Percentiles rank a stretch among this genome's conserved stretches.
Evolutionary conservation across 148 eudicot species (phyloP).

Genomic region (Fagopyrum tataricum): DNA sequence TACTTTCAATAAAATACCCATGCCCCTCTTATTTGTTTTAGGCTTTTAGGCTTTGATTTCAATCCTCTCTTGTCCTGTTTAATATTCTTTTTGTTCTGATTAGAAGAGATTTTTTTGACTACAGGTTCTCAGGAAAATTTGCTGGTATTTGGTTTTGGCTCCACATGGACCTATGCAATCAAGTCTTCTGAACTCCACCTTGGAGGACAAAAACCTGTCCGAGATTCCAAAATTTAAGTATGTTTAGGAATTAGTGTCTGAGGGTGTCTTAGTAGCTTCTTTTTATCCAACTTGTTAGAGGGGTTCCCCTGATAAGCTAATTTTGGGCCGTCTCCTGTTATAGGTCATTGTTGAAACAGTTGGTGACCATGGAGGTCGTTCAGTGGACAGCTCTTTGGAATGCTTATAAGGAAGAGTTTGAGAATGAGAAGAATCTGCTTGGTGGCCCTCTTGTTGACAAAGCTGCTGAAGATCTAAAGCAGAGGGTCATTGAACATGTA

Average conservation of each 20-base stretch:
- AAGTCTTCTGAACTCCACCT: conserved; percentile 80
- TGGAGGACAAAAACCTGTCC: conserved; percentile 89
- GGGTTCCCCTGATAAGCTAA: not conserved
- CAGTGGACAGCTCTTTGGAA: conserved; percentile 89
- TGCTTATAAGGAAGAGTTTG: conserved; percentile 74
- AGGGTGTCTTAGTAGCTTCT: not conserved
- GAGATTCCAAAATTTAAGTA: conserved; percentile 82
- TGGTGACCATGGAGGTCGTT: conserved; percentile 89
- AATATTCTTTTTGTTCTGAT: not conserved
- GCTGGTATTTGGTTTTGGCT: conserved; percentile 85
- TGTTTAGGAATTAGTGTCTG: conserved; percentile 8
- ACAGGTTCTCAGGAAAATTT: conserved; percentile 82
- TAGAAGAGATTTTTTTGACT: not conserved
- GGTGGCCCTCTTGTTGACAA: conserved; percentile 89
- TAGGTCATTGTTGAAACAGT: conserved; percentile 74
- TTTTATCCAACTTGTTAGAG: not conserved
- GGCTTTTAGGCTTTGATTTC: not conserved
- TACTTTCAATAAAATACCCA: not conserved
- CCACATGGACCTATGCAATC: conserved; percentile 97
- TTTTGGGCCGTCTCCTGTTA: conserved; percentile 6
- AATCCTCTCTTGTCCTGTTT: conserved; percentile 1
- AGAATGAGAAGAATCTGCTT: conserved; percentile 67
- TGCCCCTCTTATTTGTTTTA: not conserved
- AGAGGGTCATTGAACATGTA: conserved; percentile 94
- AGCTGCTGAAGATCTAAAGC: conserved; percentile 86